These are phyloP conservation scores for Porodaedalea pini DNA, from an alignment of 1,284 basidiomycete species.

Conservation along the genomic window DNA sequence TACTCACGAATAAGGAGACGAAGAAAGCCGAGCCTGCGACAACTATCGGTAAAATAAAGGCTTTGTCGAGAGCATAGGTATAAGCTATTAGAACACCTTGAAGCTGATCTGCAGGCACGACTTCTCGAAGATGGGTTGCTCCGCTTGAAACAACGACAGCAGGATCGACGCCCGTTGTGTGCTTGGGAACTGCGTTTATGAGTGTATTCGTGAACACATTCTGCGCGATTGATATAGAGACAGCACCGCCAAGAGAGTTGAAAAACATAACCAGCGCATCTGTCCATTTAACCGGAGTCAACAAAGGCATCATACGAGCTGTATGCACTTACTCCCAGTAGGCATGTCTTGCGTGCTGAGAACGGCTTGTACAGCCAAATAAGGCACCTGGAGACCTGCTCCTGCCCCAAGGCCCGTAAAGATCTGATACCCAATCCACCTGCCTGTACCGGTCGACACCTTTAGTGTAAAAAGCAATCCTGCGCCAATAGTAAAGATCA, in stretches of 20 bases:
- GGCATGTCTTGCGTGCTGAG: constrained; percentile 19
- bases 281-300: not conserved
- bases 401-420: constrained; percentile 19
- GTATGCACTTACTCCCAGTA: constrained; percentile 15
- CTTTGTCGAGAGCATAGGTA: constrained; percentile 16
- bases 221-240: constrained; percentile 26
- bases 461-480: constrained; percentile 41
- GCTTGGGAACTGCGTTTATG: constrained; percentile 16
- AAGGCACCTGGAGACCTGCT: constrained; percentile 20
- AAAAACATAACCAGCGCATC: constrained; percentile 25
- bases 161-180: constrained; percentile 22
- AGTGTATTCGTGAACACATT: constrained; percentile 25
- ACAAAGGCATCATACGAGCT: not conserved
- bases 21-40: constrained; percentile 16
- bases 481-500: constrained; percentile 35
- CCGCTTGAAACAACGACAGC: constrained; percentile 18
- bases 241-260: constrained; percentile 24
- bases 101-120: constrained; percentile 20
- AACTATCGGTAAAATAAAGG: constrained; percentile 21
- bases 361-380: constrained; percentile 21
- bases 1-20: constrained; percentile 18
- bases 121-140: constrained; percentile 20
- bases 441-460: constrained; percentile 30
- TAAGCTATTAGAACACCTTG: constrained; percentile 22
- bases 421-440: constrained; percentile 42